Evolutionary conservation across 768 basidiomycete genomes (phyloP), one percentile per base, ranked within the genome.

Genomic region (Pisolithus albus): DNA sequence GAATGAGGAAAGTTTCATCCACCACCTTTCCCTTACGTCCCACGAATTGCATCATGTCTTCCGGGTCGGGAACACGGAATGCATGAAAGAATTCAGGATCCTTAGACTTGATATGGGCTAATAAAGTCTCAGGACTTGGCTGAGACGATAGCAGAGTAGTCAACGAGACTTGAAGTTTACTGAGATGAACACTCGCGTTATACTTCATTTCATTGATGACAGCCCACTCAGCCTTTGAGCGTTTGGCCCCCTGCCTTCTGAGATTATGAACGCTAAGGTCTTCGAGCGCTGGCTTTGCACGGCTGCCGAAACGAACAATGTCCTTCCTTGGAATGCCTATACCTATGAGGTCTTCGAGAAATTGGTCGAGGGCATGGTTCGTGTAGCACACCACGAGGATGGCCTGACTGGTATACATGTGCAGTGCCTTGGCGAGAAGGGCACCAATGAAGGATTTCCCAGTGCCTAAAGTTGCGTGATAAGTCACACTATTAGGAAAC

Each of bases 401-500:
- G 0, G 61, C 79, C 47, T 73, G 69, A 0, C 58, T n/a, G 0
- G 77, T 77, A 48, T 65, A 64, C 13, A 79, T 73, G 46, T 84
- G 75, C 4, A 85, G 63, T 4, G 75, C 67, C 56, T 85, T 86
- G 0, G 82, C 83, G 0, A 86, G 64, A 2, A 86, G 70, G 0
- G 82, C 82, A 0, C 86, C 85, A 21, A 87, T 80, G 59, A 85
- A 85, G 0, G 83, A 85, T 52, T 88, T 88, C 1, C 85, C 86
- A 0, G 85, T 88, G 1, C 85, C 86, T 86, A 16, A 37, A 43
- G 28, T 8, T 16, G 10, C 4, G 13, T 34, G 16, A 19, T 16
- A 11, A 47, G 30, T 53, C 18, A 51, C 10, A 7, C 26, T 2
- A 13, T 15, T 21, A 24, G 7, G 32, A 34, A 13, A 7, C 4